Conservation (phyloP, 345 rosid species). For the Camelina laxa region DNA sequence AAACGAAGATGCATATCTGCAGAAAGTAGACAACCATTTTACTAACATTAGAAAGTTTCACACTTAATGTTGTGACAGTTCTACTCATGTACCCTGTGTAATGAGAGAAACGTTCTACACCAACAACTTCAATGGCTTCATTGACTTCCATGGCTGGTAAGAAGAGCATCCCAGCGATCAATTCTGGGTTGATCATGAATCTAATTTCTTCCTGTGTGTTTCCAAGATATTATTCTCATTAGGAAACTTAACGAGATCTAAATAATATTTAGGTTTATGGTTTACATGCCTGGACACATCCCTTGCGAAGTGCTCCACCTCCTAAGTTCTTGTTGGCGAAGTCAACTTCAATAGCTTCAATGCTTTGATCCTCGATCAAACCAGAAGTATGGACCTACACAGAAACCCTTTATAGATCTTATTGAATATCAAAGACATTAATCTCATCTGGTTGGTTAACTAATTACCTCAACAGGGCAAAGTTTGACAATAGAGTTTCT, state of each 20-base stretch:
- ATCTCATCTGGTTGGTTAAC: background rate
- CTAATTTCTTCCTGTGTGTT: slow-evolving; percentile 78
- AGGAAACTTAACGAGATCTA: slow-evolving; percentile 5
- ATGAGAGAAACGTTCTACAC: slow-evolving; percentile 79
- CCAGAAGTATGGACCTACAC: slow-evolving; percentile 63
- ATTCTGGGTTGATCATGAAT: slow-evolving; percentile 86
- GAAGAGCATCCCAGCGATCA: slow-evolving; percentile 88
- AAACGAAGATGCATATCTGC: slow-evolving; percentile 88
- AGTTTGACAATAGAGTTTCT: slow-evolving; percentile 57
- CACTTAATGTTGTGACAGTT: background rate
- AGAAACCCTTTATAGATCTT: background rate
- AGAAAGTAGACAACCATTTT: slow-evolving; percentile 1
- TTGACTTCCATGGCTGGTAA: slow-evolving; percentile 80
- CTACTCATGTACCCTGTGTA: slow-evolving; percentile 62
- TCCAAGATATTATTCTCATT: background rate
- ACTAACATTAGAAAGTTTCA: background rate
- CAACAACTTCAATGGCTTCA: slow-evolving; percentile 83
- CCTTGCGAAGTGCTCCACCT: slow-evolving; percentile 79
- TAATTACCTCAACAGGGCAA: slow-evolving; percentile 75
- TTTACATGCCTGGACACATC: slow-evolving; percentile 76
- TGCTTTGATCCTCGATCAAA: slow-evolving; percentile 69
- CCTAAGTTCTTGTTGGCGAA: slow-evolving; percentile 85
- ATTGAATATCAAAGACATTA: background rate
- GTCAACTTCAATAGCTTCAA: slow-evolving; percentile 75
- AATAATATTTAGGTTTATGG: background rate